phyloP scores from a whole-genome alignment of 129 eudicot genomes.

The Flaveria robusta region DNA sequence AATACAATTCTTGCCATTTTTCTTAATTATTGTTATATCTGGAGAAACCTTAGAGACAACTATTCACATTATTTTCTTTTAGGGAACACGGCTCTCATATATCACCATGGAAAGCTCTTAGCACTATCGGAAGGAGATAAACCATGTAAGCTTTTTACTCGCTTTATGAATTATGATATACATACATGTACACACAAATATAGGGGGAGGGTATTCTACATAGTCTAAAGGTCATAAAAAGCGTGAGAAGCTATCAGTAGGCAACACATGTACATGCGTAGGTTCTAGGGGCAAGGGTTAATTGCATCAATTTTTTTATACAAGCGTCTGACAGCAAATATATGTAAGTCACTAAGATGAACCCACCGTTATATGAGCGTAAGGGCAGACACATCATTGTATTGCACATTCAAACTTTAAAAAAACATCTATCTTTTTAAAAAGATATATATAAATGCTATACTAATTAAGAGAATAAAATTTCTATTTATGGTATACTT shows the following conservation, averaged over 20 bases:
- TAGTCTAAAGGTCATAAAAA: neutral
- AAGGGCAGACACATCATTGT: too few species aligned
- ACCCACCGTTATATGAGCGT: neutral
- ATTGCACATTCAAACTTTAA: too few species aligned
- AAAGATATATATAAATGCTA: too few species aligned
- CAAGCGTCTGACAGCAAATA: neutral
- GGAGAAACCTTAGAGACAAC: constrained; percentile 12
- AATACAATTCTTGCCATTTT: constrained; percentile 11
- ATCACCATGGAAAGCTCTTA: constrained; percentile 92
- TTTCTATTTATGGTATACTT: too few species aligned
- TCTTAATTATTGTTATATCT: constrained; percentile 8
- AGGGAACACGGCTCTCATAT: constrained; percentile 93
- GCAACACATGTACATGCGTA: neutral
- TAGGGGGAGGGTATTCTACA: neutral
- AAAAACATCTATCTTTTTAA: too few species aligned
- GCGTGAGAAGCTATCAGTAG: neutral
- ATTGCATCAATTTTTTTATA: neutral
- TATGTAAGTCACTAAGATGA: neutral
- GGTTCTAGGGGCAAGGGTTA: neutral
- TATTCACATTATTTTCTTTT: neutral
- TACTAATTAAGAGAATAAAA: too few species aligned
- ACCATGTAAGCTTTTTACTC: constrained; percentile 66
- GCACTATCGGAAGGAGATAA: constrained; percentile 94
- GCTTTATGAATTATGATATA: neutral
- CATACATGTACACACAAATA: neutral